phyloP scores from a whole-genome alignment of 192 early-diverging fungal genomes.

The Backusella macrospora region DNA sequence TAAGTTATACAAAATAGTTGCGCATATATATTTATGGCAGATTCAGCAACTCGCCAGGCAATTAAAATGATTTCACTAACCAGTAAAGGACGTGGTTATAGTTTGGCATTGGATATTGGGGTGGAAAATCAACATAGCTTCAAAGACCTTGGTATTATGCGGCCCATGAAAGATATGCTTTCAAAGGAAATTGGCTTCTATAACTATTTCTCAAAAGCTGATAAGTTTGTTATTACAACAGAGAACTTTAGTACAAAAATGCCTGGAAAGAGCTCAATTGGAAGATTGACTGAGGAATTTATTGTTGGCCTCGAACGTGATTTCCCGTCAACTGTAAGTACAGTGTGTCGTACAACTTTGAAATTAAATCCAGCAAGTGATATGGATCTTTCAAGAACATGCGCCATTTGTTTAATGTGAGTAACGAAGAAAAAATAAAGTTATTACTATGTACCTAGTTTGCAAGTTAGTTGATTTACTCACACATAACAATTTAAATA shows the following conservation, averaged over 20 bases:
- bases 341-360: conserved; percentile 77
- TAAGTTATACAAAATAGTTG: conserved; percentile 41
- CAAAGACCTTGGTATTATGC: conserved; percentile 56
- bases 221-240: conserved; percentile 45
- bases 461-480: not conserved
- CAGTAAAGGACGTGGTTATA: conserved; percentile 86
- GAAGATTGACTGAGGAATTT: conserved; percentile 73
- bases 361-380: conserved; percentile 68
- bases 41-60: conserved; percentile 80
- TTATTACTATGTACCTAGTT: not conserved
- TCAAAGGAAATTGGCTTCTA: conserved; percentile 80
- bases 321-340: conserved; percentile 85
- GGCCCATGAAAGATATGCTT: conserved; percentile 83
- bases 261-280: conserved; percentile 57
- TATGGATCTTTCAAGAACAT: conserved; percentile 49
- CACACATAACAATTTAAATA: not conserved
- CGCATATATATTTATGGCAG: conserved; percentile 69
- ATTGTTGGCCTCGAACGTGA: conserved; percentile 77
- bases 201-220: conserved; percentile 54
- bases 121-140: conserved; percentile 57
- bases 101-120: conserved; percentile 75
- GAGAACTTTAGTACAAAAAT: conserved; percentile 56
- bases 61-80: conserved; percentile 76
- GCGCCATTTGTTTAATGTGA: conserved; percentile 72
- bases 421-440: not conserved